Base-by-base conservation (phyloP, 2,329 filamentous ascomycete genomes). In the Sporothrix curviconia region DNA sequence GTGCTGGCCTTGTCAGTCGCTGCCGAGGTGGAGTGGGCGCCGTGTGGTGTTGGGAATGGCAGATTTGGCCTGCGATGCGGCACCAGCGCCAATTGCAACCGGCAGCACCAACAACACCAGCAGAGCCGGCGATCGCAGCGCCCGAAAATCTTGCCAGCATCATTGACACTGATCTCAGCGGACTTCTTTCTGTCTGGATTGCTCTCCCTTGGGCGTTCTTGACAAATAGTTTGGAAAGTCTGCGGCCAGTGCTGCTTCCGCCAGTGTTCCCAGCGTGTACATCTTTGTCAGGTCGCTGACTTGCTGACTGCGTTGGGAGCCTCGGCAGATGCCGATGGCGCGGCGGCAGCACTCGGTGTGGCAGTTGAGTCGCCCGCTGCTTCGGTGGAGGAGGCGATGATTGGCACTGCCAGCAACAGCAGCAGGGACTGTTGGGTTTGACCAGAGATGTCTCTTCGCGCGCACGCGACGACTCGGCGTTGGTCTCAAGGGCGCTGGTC, bases 161-260 rank as follows among this genome's bases (percentile, higher is more conserved):
- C 2, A 22, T 43, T 37, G 19, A 4, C 32, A 43, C 5, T n/a
- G 39, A 7, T 54, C 24, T 40, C 34, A 24, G 4, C 15, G 3
- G 25, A 7, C 15, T 43, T 8, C 30, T 19, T 17, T 17, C 36
- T 24, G 12, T 15, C 32, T 52, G 32, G n/a, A 11, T 24, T 24
- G 40, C 25, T 34, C 7, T 57, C 34, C 37, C 40, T 55, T 51
- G 32, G 22, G 47, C 39, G 34, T 19, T 34, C 32, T 53, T 58
- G 8, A 34, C 42, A 46, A 61, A 61, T 24, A 61, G 51, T 47
- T 47, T 56, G 5, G 60, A 54, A 22, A 61, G 49, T n/a, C 49
- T 39, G 3, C 54, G 43, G 25, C 44, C n/a, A n/a, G n/a, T 30
- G 8, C 32, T 51, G 34, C 22, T 51, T 15, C 19, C 39, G 22